Evolutionary conservation across 352 stramenopile genomes (phyloP).

Genomic region (Globisporangium acanthophoron): DNA sequence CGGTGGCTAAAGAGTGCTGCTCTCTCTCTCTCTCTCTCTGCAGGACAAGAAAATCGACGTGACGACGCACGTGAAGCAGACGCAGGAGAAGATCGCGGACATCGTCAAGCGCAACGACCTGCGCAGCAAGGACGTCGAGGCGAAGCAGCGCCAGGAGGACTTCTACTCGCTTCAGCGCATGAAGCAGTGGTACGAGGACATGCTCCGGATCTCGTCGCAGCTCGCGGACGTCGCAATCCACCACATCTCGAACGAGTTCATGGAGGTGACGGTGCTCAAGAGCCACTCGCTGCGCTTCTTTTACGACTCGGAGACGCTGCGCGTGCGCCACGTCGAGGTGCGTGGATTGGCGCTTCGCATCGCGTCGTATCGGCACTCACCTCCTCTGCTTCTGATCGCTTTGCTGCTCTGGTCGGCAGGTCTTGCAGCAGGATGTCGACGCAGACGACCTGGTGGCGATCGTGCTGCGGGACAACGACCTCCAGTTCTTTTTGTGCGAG

Average conservation of each 20-base stretch:
- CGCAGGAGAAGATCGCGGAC: slow-evolving; percentile 40
- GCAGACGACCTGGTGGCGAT: slow-evolving; percentile 44
- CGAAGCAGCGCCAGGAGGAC: slow-evolving; percentile 71
- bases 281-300: slow-evolving; percentile 50
- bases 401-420: slow-evolving; percentile 5
- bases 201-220: slow-evolving; percentile 45
- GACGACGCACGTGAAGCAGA: slow-evolving; percentile 60
- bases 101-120: slow-evolving; percentile 65
- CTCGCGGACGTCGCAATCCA: slow-evolving; percentile 53
- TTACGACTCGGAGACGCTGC: slow-evolving; percentile 48
- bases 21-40: neutral
- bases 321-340: slow-evolving; percentile 56
- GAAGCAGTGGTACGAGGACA: slow-evolving; percentile 71
- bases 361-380: slow-evolving; percentile 1
- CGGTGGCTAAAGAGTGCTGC: neutral
- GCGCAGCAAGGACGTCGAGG: slow-evolving; percentile 58
- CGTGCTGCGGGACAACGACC: slow-evolving; percentile 52
- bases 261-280: slow-evolving; percentile 54
- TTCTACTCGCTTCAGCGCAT: slow-evolving; percentile 66
- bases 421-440: slow-evolving; percentile 15
- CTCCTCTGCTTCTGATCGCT: slow-evolving; percentile 12
- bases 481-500: slow-evolving; percentile 51
- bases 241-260: slow-evolving; percentile 46
- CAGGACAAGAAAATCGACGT: slow-evolving; percentile 71
- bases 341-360: neutral